Percentiles rank a stretch among this genome's conserved stretches.
These are phyloP conservation scores for Ilyonectria robusta DNA, from an alignment of 2,329 filamentous ascomycete genomes.

Conservation along the genomic window DNA sequence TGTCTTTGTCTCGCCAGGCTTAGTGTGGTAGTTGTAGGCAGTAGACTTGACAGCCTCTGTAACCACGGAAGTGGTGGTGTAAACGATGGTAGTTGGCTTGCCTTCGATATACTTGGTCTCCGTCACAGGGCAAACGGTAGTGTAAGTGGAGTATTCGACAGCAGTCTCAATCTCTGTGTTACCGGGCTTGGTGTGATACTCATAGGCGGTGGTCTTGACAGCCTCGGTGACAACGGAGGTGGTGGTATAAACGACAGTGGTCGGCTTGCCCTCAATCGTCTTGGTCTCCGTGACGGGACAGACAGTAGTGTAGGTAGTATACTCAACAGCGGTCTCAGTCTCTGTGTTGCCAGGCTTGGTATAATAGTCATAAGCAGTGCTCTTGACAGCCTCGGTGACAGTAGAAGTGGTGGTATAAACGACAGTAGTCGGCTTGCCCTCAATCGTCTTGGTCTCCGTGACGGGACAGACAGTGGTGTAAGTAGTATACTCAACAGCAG, in stretches of 20 bases:
- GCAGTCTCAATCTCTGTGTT: slow-evolving; percentile 50
- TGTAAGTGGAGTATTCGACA: slow-evolving; percentile 58
- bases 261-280: slow-evolving; percentile 49
- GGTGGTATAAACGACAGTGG: slow-evolving; percentile 52
- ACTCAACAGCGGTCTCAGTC: slow-evolving; percentile 50
- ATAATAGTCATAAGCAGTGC: background rate
- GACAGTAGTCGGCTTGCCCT: slow-evolving; percentile 42
- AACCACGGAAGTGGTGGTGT: slow-evolving; percentile 49
- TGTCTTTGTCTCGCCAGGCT: slow-evolving; percentile 50
- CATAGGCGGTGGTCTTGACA: slow-evolving; percentile 33
- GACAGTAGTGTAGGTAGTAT: slow-evolving; percentile 59
- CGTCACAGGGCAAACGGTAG: slow-evolving; percentile 61
- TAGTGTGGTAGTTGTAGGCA: slow-evolving; percentile 49
- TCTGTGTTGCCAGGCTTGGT: slow-evolving; percentile 51
- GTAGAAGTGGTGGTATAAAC: slow-evolving; percentile 47
- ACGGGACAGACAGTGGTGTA: slow-evolving; percentile 61
- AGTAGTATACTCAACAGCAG: slow-evolving; percentile 55
- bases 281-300: slow-evolving; percentile 58
- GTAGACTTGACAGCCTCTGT: slow-evolving; percentile 50
- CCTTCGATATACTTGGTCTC: slow-evolving; percentile 52
- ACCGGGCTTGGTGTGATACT: slow-evolving; percentile 52
- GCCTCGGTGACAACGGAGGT: slow-evolving; percentile 43
- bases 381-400: slow-evolving; percentile 52
- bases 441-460: slow-evolving; percentile 53
- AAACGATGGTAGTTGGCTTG: slow-evolving; percentile 45